phyloP scores from a whole-genome alignment of 2,329 filamentous ascomycete species.

The Ceratocystiopsis brevicomis region DNA sequence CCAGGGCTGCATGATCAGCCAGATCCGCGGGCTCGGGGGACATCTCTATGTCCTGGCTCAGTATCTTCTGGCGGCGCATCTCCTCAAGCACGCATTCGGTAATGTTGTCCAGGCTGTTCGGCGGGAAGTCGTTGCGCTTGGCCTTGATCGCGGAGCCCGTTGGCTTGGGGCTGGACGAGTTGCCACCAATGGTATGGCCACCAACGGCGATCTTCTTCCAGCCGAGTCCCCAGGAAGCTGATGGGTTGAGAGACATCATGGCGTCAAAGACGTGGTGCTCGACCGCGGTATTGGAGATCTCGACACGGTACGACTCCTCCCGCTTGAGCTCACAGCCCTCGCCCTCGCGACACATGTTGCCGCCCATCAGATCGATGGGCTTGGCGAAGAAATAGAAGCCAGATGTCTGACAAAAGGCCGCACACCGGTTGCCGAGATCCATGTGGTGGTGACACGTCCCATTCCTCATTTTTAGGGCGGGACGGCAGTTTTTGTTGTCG shows the following conservation, averaged over 20 bases:
- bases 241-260: background rate
- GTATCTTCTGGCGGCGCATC: too few species aligned
- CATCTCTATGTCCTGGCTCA: too few species aligned
- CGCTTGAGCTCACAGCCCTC: slow-evolving; percentile 5
- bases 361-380: slow-evolving; percentile 4
- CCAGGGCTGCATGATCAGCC: too few species aligned
- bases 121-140: too few species aligned
- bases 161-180: too few species aligned
- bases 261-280: slow-evolving; percentile 4
- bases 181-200: background rate
- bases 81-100: too few species aligned
- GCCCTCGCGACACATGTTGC: slow-evolving; percentile 5
- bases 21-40: too few species aligned
- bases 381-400: slow-evolving; percentile 2
- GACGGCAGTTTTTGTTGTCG: slow-evolving; percentile 2
- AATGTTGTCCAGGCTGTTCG: too few species aligned
- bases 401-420: slow-evolving; percentile 5
- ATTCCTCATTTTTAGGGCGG: background rate
- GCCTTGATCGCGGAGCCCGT: too few species aligned
- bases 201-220: background rate
- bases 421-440: slow-evolving; percentile 4
- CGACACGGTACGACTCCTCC: slow-evolving; percentile 2
- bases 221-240: background rate
- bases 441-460: slow-evolving; percentile 4
- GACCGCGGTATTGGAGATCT: slow-evolving; percentile 7